Conservation (phyloP, 495 filamentous ascomycete species). For the Trichocladium uniseriatum region DNA sequence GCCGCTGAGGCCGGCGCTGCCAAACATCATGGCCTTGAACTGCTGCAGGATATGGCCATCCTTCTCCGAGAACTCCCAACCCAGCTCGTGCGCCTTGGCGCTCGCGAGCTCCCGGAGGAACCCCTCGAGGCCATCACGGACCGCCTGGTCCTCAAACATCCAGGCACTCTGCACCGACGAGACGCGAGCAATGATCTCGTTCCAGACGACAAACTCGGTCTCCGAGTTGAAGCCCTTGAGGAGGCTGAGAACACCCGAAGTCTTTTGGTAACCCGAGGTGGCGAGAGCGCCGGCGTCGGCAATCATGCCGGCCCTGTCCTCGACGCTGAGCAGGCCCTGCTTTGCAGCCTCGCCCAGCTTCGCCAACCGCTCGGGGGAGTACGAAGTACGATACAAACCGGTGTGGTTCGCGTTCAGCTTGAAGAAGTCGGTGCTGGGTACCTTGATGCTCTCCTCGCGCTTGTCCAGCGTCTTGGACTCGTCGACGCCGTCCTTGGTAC, state of each 20-base stretch:
- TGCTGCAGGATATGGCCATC: conserved; percentile 89
- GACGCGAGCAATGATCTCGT: conserved; percentile 73
- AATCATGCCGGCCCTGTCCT: conserved; percentile 92
- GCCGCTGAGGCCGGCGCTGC: conserved; percentile 54
- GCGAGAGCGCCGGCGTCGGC: conserved; percentile 89
- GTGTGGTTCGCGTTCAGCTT: conserved; percentile 73
- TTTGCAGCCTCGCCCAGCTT: conserved; percentile 79
- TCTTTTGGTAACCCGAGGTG: conserved; percentile 83
- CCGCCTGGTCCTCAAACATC: conserved; percentile 73
- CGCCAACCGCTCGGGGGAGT: conserved; percentile 55
- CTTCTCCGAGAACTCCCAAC: conserved; percentile 74
- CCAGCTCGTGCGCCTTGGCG: conserved; percentile 69
- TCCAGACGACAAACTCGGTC: conserved; percentile 88
- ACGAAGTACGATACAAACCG: conserved; percentile 63
- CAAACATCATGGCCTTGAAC: conserved; percentile 64
- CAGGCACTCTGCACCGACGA: conserved; percentile 68
- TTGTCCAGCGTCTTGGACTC: conserved; percentile 55
- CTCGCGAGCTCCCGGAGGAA: conserved; percentile 72
- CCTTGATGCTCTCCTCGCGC: conserved; percentile 64
- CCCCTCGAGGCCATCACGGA: conserved; percentile 63
- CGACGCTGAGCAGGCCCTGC: conserved; percentile 74
- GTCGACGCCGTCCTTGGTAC: conserved; percentile 55
- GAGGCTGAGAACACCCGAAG: conserved; percentile 77
- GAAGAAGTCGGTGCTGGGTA: conserved; percentile 59
- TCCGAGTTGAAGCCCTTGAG: conserved; percentile 78